Percentiles rank a stretch among this genome's conserved stretches.
These are phyloP conservation scores for Berkeleyomyces rouxiae DNA, from an alignment of 2,329 filamentous ascomycete genomes.

Conservation along the genomic window DNA sequence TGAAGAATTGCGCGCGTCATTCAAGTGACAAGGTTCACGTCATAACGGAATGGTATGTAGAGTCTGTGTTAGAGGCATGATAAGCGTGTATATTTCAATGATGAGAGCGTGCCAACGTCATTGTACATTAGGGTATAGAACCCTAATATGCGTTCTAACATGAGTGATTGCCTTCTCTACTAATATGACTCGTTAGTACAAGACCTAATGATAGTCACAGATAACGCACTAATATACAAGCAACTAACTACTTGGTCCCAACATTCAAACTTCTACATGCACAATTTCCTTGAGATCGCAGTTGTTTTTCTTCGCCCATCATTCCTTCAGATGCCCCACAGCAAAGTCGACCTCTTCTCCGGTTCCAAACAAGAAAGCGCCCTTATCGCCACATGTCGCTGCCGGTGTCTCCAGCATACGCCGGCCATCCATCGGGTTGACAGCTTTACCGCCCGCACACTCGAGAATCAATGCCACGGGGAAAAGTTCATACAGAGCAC, in stretches of 20 bases:
- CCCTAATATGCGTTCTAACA: not conserved
- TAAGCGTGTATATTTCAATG: not conserved
- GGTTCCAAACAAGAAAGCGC: constrained; percentile 34
- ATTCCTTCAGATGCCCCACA: constrained; percentile 13
- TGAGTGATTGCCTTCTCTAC: too few species aligned
- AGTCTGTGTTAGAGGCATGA: not conserved
- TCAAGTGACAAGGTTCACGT: too few species aligned
- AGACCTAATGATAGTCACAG: too few species aligned
- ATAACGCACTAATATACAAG: too few species aligned
- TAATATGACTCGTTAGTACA: too few species aligned
- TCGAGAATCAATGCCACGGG: constrained; percentile 45
- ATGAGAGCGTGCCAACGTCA: not conserved
- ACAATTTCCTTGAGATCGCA: too few species aligned
- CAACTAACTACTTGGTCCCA: too few species aligned
- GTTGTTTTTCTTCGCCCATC: too few species aligned
- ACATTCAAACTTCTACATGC: too few species aligned
- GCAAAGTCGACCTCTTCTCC: constrained; percentile 28
- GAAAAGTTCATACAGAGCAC: constrained; percentile 40
- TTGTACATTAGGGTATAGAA: not conserved
- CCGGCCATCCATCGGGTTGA: constrained; percentile 30
- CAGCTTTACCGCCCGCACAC: constrained; percentile 39
- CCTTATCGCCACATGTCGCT: constrained; percentile 31
- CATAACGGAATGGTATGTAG: too few species aligned
- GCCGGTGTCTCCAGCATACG: constrained; percentile 26
- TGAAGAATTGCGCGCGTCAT: too few species aligned